Base-by-base conservation (phyloP, 768 basidiomycete genomes). In the Bullera alba region DNA sequence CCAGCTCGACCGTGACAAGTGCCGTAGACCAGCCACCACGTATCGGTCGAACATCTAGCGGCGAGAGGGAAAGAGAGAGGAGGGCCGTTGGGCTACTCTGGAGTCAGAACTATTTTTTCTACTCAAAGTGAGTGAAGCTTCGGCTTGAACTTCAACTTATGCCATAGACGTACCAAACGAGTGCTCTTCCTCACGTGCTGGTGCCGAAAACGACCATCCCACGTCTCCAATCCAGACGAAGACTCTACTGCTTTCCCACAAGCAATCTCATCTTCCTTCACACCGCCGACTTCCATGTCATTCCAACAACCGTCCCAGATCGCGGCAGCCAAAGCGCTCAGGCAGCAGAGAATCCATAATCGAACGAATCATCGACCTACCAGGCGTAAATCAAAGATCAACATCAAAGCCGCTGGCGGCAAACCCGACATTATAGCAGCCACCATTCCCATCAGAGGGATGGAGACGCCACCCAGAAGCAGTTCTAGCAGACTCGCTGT, bases 41-140 rank as follows among this genome's bases (percentile, higher is more conserved):
- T 41, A 6, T 32, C 38, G 16, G 29, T 23, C 39, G 41, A 27
- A 42, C 29, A 47, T 27, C 12, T 17, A 16, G 46, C 16, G 19
- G 25, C 3, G 39, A 48, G 2, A 34, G 28, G 34, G 60, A 53
- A 23, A 36, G 41, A 41, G 26, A 44, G 32, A 56, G 60, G 47
- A 57, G 58, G 52, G 35, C 48, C 2, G 87, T 88, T 16, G 85
- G 88, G 3, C 75, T 96, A 50, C 78, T 96, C 5, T 97, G 92
- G 92, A 91, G 87, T 28, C 88, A 87, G 10, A 88, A 93, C 70
- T 93, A 89, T 84, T 96, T 97, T 78, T 93, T 97, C 76, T 77
- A 89, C 63, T 93, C 91, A 77, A 80, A 85, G 64, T 92, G 89
- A 76, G 76, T 83, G 4, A 14, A 10, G 17, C 35, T 30, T 27